Evolutionary conservation across 768 basidiomycete species (phyloP).

Genomic region (Neoboletus brunneissimus): DNA sequence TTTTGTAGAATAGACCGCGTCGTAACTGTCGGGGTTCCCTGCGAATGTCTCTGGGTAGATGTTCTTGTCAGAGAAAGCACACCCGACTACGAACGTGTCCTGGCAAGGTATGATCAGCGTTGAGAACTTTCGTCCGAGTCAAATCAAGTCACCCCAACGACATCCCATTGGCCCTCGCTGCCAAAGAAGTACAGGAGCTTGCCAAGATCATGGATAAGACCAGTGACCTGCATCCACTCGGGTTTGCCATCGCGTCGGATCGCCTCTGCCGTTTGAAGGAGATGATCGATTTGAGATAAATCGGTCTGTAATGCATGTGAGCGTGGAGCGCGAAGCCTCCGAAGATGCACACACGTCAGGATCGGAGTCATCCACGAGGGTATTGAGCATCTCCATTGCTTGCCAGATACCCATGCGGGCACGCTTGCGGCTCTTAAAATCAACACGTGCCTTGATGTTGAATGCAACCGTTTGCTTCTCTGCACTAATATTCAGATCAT

Average conservation of each 20-base stretch:
- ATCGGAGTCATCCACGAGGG: constrained; percentile 86
- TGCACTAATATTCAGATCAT: constrained; percentile 26
- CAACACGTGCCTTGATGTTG: constrained; percentile 74
- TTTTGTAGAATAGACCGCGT: constrained; percentile 66
- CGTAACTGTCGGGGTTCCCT: constrained; percentile 65
- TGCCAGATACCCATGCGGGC: constrained; percentile 86
- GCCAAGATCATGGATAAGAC: constrained; percentile 86
- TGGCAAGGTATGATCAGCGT: constrained; percentile 19
- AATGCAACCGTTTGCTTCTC: constrained; percentile 87
- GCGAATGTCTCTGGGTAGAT: constrained; percentile 78
- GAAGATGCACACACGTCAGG: constrained; percentile 57
- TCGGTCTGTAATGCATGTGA: constrained; percentile 48
- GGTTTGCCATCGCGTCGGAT: constrained; percentile 83
- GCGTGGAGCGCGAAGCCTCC: not conserved
- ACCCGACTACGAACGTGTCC: constrained; percentile 83
- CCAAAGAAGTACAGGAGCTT: constrained; percentile 84
- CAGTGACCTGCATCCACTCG: constrained; percentile 90
- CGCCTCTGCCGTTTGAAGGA: constrained; percentile 89
- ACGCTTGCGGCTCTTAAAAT: constrained; percentile 64
- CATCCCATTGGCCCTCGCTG: constrained; percentile 91
- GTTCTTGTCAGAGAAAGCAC: constrained; percentile 79
- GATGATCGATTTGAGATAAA: constrained; percentile 84
- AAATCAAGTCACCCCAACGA: constrained; percentile 67
- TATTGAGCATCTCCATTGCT: constrained; percentile 84
- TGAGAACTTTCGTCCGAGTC: not conserved